Conservation (phyloP, 768 basidiomycete species). For the Termitomyces sp. region DNA sequence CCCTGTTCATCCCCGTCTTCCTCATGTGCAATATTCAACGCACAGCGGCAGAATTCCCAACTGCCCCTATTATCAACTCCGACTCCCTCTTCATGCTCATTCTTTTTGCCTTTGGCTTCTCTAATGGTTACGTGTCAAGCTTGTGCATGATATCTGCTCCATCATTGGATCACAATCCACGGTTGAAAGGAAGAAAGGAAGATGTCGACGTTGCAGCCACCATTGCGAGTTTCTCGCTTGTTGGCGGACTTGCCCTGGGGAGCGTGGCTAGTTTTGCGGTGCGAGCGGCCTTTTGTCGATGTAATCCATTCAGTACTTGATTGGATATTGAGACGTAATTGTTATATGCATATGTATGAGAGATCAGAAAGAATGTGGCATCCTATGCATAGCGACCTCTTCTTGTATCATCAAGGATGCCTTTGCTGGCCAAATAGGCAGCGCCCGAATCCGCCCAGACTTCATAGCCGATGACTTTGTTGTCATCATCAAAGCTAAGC, state of each 20-base stretch:
- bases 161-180: conserved; percentile 75
- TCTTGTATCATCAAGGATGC: conserved; percentile 30
- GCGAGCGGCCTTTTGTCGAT: conserved; percentile 58
- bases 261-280: conserved; percentile 82
- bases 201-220: conserved; percentile 88
- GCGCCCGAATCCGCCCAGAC: conserved; percentile 69
- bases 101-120: conserved; percentile 66
- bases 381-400: not conserved
- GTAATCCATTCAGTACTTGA: conserved; percentile 57
- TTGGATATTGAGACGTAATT: too few relatives aligned
- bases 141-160: conserved; percentile 80
- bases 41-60: conserved; percentile 22
- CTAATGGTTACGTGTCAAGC: conserved; percentile 80
- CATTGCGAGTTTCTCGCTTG: conserved; percentile 72
- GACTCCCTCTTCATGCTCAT: conserved; percentile 74
- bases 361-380: not conserved
- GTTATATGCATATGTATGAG: too few relatives aligned
- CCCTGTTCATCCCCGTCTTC: conserved; percentile 81
- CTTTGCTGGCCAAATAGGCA: conserved; percentile 51
- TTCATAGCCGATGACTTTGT: conserved; percentile 53
- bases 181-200: conserved; percentile 59
- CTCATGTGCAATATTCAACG: conserved; percentile 83
- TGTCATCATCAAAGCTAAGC: conserved; percentile 52
- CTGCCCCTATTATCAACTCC: conserved; percentile 60
- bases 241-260: conserved; percentile 71